Conservation (phyloP, 2,329 filamentous ascomycete species). For the Diaporthe velutina region DNA sequence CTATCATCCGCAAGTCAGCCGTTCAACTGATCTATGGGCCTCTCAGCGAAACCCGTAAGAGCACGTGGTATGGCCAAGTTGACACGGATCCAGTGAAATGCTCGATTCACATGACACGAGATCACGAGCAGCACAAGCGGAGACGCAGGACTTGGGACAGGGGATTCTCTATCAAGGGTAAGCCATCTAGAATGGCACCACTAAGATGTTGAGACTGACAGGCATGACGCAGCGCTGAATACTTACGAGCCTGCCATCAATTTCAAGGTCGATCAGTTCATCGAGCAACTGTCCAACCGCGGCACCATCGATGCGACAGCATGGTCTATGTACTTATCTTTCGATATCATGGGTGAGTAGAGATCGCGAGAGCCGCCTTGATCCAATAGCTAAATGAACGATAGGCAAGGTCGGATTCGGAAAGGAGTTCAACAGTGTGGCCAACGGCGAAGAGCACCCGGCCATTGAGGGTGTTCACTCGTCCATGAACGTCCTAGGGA, state of each 20-base stretch:
- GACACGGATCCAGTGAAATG: slow-evolving; percentile 45
- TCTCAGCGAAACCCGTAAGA: slow-evolving; percentile 54
- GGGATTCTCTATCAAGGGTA: slow-evolving; percentile 45
- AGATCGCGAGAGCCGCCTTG: fast-evolving
- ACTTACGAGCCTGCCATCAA: slow-evolving; percentile 44
- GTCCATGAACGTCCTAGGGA: slow-evolving; percentile 50
- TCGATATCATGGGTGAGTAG: slow-evolving; percentile 43
- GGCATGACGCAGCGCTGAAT: slow-evolving; percentile 39
- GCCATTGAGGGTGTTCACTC: slow-evolving; percentile 52
- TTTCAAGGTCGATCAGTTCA: slow-evolving; percentile 39
- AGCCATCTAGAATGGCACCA: not conserved
- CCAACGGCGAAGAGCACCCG: slow-evolving; percentile 44
- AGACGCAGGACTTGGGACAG: slow-evolving; percentile 46
- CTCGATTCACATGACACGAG: slow-evolving; percentile 54
- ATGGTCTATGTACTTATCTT: slow-evolving; percentile 45
- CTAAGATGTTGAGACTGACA: not conserved
- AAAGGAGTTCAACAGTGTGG: slow-evolving; percentile 44
- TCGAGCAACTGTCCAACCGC: slow-evolving; percentile 39
- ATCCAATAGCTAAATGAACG: not conserved
- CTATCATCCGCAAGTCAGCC: slow-evolving; percentile 45
- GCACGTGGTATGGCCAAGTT: slow-evolving; percentile 53
- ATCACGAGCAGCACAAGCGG: slow-evolving; percentile 43
- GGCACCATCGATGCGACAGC: slow-evolving; percentile 41
- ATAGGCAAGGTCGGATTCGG: slow-evolving; percentile 43
- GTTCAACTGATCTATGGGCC: slow-evolving; percentile 50